These are phyloP conservation scores for Sherardia arvensis DNA, from an alignment of 257 asterid genomes.

Conservation along the genomic window DNA sequence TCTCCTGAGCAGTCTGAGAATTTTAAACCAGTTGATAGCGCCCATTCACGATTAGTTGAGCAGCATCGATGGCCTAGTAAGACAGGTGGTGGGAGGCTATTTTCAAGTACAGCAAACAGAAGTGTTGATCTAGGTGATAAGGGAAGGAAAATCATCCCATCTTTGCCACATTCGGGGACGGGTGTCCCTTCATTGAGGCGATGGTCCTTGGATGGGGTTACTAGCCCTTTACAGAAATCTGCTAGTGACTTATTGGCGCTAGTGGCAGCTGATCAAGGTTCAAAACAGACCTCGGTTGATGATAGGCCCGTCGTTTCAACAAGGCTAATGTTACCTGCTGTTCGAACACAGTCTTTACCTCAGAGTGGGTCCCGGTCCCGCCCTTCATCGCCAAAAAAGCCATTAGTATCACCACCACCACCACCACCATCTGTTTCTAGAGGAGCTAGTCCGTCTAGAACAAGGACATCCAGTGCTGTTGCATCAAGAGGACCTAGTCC, in stretches of 20 bases:
- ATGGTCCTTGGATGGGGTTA: slow-evolving; percentile 55
- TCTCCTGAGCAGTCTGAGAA: slow-evolving; percentile 61
- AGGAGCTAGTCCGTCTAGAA: slow-evolving; percentile 56
- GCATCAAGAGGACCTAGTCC: slow-evolving; percentile 74
- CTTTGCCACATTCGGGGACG: slow-evolving; percentile 26
- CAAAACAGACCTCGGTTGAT: slow-evolving; percentile 27
- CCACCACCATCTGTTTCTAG: slow-evolving; percentile 34
- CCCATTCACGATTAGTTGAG: slow-evolving; percentile 47
- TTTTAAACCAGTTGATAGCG: slow-evolving; percentile 55
- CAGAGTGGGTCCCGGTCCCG: slow-evolving; percentile 48
- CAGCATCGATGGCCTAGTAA: slow-evolving; percentile 78
- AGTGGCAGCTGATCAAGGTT: slow-evolving; percentile 30
- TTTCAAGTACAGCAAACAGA: slow-evolving; percentile 29
- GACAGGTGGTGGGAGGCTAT: slow-evolving; percentile 34
- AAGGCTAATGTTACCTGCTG: slow-evolving; percentile 32
- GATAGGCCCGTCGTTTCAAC: slow-evolving; percentile 46
- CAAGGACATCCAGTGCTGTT: slow-evolving; percentile 27
- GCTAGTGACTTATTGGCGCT: slow-evolving; percentile 37
- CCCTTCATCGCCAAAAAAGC: slow-evolving; percentile 46
- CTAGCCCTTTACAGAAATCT: slow-evolving; percentile 41
- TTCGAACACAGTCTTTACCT: slow-evolving; percentile 39
- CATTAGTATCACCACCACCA: slow-evolving; percentile 23
- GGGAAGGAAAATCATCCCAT: slow-evolving; percentile 22
- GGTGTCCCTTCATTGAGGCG: slow-evolving; percentile 42
- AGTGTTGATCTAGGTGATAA: slow-evolving; percentile 46